A percentile compares a stretch with the other conserved stretches of the same genome.
phyloP scores from a whole-genome alignment of 225 moss, liverwort and hornwort species.

The Physcomitrium patens region DNA sequence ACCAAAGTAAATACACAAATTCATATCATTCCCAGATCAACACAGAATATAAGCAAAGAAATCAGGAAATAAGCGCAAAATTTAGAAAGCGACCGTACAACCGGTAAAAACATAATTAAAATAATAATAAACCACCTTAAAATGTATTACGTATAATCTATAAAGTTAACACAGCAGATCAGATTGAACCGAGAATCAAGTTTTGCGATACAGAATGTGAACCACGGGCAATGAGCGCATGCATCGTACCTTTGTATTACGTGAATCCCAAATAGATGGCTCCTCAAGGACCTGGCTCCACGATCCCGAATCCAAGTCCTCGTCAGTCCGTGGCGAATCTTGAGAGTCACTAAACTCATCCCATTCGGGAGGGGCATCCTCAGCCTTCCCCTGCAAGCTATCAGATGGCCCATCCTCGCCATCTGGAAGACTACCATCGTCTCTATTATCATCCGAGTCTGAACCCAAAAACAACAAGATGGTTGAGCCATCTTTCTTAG shows the following conservation, averaged over 20 bases:
- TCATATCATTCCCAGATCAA: not conserved
- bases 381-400: slow-evolving; percentile 39
- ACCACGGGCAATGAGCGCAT: not conserved
- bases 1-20: not conserved
- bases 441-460: slow-evolving; percentile 35
- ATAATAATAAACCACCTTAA: slow-evolving; percentile 19
- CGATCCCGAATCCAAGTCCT: slow-evolving; percentile 88
- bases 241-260: slow-evolving; percentile 38
- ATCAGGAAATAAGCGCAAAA: not conserved
- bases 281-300: slow-evolving; percentile 80
- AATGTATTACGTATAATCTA: not conserved
- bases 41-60: not conserved
- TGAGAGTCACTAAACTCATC: slow-evolving; percentile 78
- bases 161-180: not conserved
- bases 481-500: slow-evolving; percentile 34
- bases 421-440: slow-evolving; percentile 35
- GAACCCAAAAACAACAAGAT: slow-evolving; percentile 37
- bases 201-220: not conserved
- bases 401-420: slow-evolving; percentile 33
- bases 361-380: slow-evolving; percentile 68
- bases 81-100: not conserved
- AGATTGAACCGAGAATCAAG: not conserved
- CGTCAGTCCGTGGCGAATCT: slow-evolving; percentile 66
- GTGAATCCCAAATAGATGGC: slow-evolving; percentile 44
- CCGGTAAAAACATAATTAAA: slow-evolving; percentile 5